Base-by-base conservation (phyloP, 768 basidiomycete species). In the Tulasnella sp. region DNA sequence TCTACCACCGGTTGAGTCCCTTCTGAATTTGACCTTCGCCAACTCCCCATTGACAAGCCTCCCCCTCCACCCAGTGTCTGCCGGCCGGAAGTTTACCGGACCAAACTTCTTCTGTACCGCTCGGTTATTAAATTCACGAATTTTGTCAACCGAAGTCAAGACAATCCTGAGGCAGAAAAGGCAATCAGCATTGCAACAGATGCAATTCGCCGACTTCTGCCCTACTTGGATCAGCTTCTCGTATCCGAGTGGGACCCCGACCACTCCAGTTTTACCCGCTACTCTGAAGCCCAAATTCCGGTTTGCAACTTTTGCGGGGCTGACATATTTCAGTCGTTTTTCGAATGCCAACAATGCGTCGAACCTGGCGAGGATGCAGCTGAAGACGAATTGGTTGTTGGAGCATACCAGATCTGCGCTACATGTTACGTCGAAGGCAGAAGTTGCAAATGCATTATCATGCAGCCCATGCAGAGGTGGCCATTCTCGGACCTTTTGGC, bases 321-420 rank as follows among this genome's bases (percentile, higher is more conserved):
- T 2, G 93, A 95, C 80, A 87, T 95, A 77, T 94, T 94, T 79
- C 90, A 93, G 78, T 90, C 90, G 77, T 93, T 90, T 81, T 91
- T 94, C 78, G 89, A 91, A 81, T 94, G 93, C 80, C 80, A 81
- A 1, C 77, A 79, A 0, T 91, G 92, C 79, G 82, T 83, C 52
- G 36, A 67, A 67, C 69, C 6, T 31, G 54, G 6, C 3, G 64
- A n/a, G 19, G 38, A n/a, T 25, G 12, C 54, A 3, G 25, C 45
- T 14, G 70, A 76, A 7, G 52, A 74, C 19, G 42, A 75, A 15
- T n/a, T 52, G 36, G 73, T 17, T 7, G 25, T 12, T 14, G 38
- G 54, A 25, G 31, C 68, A 12, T 76, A 88, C 76, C 81, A 86
- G 25, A 82, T 93, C 7, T 95, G 93, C 81, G 83, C 91, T 0